Conservation (phyloP, 192 early-diverging fungal species). For the Chytriomyces sp. region DNA sequence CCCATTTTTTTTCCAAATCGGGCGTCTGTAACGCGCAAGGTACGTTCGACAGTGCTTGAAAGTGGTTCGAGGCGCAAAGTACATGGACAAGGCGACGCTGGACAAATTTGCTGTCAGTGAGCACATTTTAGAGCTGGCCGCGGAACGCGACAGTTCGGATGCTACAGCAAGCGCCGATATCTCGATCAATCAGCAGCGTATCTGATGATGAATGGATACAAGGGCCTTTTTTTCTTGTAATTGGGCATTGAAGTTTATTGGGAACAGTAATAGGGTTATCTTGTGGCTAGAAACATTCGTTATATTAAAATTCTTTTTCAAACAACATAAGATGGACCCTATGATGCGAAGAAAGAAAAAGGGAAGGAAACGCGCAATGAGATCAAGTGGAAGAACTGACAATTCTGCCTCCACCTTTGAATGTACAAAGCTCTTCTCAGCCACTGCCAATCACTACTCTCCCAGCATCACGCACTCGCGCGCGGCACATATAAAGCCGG, state of each 20-base stretch:
- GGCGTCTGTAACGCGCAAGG: constrained; percentile 14
- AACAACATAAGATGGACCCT: too few species aligned
- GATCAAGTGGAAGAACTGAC: too few species aligned
- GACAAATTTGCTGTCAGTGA: constrained; percentile 25
- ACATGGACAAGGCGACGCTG: background rate
- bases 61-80: constrained; percentile 30
- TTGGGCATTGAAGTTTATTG: background rate
- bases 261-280: background rate
- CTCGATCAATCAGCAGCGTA: too few species aligned
- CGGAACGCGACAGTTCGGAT: constrained; percentile 2
- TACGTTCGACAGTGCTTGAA: constrained; percentile 22
- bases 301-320: too few species aligned
- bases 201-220: too few species aligned
- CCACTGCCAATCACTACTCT: constrained; percentile 39
- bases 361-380: too few species aligned
- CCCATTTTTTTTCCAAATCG: constrained; percentile 17
- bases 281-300: too few species aligned
- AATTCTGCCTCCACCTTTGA: background rate
- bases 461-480: constrained; percentile 42
- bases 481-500: constrained; percentile 11
- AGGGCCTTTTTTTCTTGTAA: background rate
- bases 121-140: constrained; percentile 21
- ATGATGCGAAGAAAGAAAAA: too few species aligned
- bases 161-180: too few species aligned
- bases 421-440: constrained; percentile 34